phyloP scores from a whole-genome alignment of 176 grass and related monocot species.

The Miscanthus lutarioriparius region DNA sequence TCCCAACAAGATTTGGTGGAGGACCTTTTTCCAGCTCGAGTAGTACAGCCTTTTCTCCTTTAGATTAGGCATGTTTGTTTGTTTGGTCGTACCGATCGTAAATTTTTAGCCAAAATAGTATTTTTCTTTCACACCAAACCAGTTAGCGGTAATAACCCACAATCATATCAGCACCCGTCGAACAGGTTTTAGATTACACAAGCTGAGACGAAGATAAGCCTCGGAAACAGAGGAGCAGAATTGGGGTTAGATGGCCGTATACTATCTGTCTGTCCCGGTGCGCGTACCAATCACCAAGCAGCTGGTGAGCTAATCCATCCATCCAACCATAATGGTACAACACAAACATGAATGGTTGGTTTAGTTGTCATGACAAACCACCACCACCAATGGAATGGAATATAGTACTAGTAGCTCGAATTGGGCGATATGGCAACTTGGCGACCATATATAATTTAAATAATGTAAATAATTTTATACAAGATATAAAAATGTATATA shows the following conservation, averaged over 20 bases:
- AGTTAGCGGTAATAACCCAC: too few relatives aligned
- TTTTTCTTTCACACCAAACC: too few relatives aligned
- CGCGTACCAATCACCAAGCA: conserved; percentile 25
- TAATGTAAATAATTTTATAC: conserved; percentile 30
- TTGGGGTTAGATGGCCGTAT: neutral
- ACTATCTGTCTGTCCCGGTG: neutral
- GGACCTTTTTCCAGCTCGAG: neutral
- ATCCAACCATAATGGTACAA: neutral
- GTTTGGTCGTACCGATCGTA: too few relatives aligned
- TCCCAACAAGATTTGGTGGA: neutral
- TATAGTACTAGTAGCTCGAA: neutral
- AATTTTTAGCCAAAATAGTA: too few relatives aligned
- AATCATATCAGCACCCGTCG: too few relatives aligned
- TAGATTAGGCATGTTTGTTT: too few relatives aligned
- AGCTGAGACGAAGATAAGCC: neutral
- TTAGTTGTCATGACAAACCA: conserved; percentile 37
- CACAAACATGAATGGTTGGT: neutral
- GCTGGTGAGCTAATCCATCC: conserved; percentile 30
- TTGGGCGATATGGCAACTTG: too few relatives aligned
- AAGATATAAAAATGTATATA: neutral
- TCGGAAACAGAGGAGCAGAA: neutral
- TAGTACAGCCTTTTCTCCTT: too few relatives aligned
- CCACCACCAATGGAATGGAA: neutral
- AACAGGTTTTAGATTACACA: too few relatives aligned
- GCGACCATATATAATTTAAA: conserved; percentile 7